Conservation (phyloP, 2,329 filamentous ascomycete genomes). For the Arthrobotrys entomopaga region DNA sequence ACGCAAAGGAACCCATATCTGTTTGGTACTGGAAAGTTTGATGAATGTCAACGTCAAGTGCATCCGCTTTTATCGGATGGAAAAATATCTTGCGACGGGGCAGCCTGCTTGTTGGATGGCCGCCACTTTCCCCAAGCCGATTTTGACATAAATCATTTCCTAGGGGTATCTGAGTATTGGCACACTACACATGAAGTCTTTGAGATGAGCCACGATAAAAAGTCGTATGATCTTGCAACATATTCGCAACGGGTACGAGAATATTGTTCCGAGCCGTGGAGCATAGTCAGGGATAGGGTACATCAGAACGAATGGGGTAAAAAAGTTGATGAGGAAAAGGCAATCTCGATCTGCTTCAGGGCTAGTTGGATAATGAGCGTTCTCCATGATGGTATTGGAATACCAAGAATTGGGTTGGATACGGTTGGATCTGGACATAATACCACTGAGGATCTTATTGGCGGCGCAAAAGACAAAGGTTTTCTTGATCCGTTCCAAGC, state of each 20-base stretch:
- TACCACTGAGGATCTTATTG: conserved; percentile 75
- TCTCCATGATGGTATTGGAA: conserved; percentile 92
- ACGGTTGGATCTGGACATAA: conserved; percentile 71
- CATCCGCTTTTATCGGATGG: conserved; percentile 86
- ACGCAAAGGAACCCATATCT: conserved; percentile 67
- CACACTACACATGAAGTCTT: conserved; percentile 97
- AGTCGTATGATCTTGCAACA: conserved; percentile 86
- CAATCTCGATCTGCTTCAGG: conserved; percentile 93
- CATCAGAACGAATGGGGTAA: conserved; percentile 75
- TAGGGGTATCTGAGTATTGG: conserved; percentile 98
- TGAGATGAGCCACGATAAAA: conserved; percentile 76
- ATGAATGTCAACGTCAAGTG: conserved; percentile 82
- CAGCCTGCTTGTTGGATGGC: conserved; percentile 88
- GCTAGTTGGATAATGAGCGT: conserved; percentile 98
- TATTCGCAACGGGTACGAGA: conserved; percentile 86
- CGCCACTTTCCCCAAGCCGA: conserved; percentile 95
- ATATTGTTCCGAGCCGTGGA: conserved; percentile 88
- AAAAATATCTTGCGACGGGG: conserved; percentile 81
- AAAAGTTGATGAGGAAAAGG: conserved; percentile 77
- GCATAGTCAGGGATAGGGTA: conserved; percentile 75
- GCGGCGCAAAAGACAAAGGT: conserved; percentile 76
- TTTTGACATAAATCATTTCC: conserved; percentile 96
- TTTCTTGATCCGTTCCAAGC: conserved; percentile 89
- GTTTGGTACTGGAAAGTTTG: conserved; percentile 85
- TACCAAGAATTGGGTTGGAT: conserved; percentile 85